A percentile compares a stretch with the other conserved stretches of the same genome.
These are phyloP conservation scores for Candida oleophila DNA, from an alignment of 805 yeast species.

Conservation along the genomic window DNA sequence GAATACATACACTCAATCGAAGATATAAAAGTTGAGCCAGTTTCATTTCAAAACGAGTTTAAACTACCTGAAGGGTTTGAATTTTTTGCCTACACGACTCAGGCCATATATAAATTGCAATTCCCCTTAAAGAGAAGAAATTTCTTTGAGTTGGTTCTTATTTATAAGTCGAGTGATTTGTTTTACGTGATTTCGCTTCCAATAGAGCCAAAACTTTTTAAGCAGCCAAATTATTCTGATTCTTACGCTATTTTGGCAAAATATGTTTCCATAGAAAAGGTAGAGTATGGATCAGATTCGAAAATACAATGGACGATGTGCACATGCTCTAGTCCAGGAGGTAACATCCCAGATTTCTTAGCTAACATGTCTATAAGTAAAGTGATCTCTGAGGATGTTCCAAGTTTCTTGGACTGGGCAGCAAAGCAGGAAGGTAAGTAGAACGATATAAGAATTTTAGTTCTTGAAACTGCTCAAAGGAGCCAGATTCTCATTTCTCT, in stretches of 20 bases:
- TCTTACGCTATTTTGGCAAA: slow-evolving; percentile 25
- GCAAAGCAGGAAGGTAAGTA: slow-evolving; percentile 3
- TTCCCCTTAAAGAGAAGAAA: slow-evolving; percentile 35
- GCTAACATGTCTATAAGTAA: slow-evolving; percentile 27
- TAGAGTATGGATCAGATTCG: slow-evolving; percentile 16
- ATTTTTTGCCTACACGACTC: slow-evolving; percentile 27
- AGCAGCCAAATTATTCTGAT: slow-evolving; percentile 13
- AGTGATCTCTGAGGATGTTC: slow-evolving; percentile 42
- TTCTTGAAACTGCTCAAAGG: too few species aligned
- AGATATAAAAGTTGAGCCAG: slow-evolving; percentile 21
- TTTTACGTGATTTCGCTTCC: slow-evolving; percentile 34
- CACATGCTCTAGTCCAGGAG: slow-evolving; percentile 39
- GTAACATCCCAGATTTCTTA: slow-evolving; percentile 37
- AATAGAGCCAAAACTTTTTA: slow-evolving; percentile 26
- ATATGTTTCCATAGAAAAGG: slow-evolving; percentile 37
- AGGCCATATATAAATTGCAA: slow-evolving; percentile 33
- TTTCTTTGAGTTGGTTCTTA: slow-evolving; percentile 36
- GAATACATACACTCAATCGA: slow-evolving; percentile 34
- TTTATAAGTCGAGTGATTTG: slow-evolving; percentile 16
- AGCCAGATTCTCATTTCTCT: too few species aligned
- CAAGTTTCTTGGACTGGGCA: slow-evolving; percentile 34
- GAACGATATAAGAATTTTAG: too few species aligned
- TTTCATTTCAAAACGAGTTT: slow-evolving; percentile 12
- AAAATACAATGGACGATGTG: slow-evolving; percentile 37
- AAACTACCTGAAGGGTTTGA: slow-evolving; percentile 11